Evolutionary conservation across 2,329 filamentous ascomycete genomes (phyloP), one percentile per base, ranked within the genome.

Genomic region (Penicillium sp.): DNA sequence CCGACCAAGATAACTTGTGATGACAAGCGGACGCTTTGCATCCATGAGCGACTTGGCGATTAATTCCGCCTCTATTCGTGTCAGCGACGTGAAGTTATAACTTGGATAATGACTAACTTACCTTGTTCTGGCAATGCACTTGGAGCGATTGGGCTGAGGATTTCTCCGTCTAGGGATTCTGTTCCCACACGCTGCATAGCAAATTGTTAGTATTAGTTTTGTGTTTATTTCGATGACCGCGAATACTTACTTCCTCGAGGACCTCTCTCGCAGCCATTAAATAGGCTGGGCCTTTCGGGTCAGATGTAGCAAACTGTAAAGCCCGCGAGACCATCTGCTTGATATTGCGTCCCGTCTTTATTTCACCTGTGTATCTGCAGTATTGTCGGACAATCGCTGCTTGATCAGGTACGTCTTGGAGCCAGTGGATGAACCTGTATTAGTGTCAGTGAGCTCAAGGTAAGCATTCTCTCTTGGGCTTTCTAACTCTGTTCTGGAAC

Each of bases 251-350:
- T 65, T 90, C 85, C 69, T 92, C 89, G 81, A 96, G 88, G 1
- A 90, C 85, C 72, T 96, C 90, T 60, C 91, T 79, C 1, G 89
- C 87, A 1, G 87, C 90, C 58, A 83, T 86, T 1, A 96, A 78
- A 64, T 96, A 94, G 1, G 90, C 88, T 0, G 91, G 90, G 0
- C 90, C 91, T 55, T 86, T 82, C 0, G 90, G 90, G 49, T 86
- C 87, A 11, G 85, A 89, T 53, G 77, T 86, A 0, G 91, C 89
- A 68, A 94, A 93, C 61, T 89, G 89, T 55, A 94, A 73, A 0
- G 90, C 90, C 5, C 90, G 85, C 68, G 90, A 90, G 53, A 95
- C 88, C 77, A 94, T 86, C 74, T 93, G 89, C 78, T 94, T 93
- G 59, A 94, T 85, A 66, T 94, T 95, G 64, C 82, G 82, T 10